These are phyloP conservation scores for Cinnamomum micranthum DNA, from an alignment of 164 flowering plant genomes.

Conservation along the genomic window DNA sequence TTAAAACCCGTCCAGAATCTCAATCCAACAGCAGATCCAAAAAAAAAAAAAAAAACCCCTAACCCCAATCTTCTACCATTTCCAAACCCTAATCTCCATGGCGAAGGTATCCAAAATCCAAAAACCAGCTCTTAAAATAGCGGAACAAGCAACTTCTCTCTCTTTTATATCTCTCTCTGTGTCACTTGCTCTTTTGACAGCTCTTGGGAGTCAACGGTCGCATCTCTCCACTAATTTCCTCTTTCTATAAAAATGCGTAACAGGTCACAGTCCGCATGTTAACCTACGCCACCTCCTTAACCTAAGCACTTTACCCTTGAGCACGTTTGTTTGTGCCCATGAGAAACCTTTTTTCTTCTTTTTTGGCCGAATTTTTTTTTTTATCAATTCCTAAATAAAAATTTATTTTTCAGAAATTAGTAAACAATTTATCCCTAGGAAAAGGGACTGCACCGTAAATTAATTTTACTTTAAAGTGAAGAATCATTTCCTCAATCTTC, in stretches of 20 bases:
- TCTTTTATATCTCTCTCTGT: background rate
- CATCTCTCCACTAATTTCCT: conserved; percentile 2
- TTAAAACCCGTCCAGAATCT: background rate
- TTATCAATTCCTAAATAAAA: too few species aligned
- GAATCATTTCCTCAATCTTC: too few species aligned
- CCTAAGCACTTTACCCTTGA: background rate
- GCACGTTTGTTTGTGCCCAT: too few species aligned
- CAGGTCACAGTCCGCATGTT: conserved; percentile 15
- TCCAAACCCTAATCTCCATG: background rate
- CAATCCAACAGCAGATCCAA: background rate
- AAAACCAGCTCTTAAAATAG: background rate
- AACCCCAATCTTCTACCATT: background rate
- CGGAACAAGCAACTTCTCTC: background rate
- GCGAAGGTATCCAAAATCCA: background rate
- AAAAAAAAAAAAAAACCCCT: background rate
- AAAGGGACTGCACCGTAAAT: too few species aligned
- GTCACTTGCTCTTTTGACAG: too few species aligned
- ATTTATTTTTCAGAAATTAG: too few species aligned
- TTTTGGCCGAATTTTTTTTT: too few species aligned
- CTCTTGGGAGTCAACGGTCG: conserved; percentile 4
- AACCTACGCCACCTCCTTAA: conserved; percentile 16
- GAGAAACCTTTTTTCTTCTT: too few species aligned
- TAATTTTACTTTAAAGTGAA: too few species aligned
- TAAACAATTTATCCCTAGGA: too few species aligned
- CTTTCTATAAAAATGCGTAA: conserved; percentile 9